Conservation (phyloP, 352 stramenopile species). For the Phytophthora idaei region DNA sequence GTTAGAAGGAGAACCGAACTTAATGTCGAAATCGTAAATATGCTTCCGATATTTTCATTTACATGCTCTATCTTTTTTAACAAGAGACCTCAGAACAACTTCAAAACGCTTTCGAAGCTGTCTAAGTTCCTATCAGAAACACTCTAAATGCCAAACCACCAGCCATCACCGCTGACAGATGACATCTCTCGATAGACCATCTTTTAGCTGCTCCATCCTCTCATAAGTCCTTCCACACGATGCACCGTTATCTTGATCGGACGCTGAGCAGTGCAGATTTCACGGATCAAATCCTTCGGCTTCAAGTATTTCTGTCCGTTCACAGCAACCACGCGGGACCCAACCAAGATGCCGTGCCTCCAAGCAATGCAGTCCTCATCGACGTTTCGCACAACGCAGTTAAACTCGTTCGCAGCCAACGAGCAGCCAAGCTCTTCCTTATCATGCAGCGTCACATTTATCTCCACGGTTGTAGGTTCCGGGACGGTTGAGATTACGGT, state of each 20-base stretch:
- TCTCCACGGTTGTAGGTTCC: constrained; percentile 62
- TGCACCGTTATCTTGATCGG: constrained; percentile 72
- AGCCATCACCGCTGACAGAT: neutral
- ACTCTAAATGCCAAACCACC: neutral
- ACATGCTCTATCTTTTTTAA: constrained; percentile 39
- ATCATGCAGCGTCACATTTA: constrained; percentile 62
- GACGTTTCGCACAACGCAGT: constrained; percentile 66
- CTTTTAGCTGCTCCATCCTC: constrained; percentile 49
- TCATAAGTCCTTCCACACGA: constrained; percentile 82
- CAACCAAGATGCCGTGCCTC: constrained; percentile 65
- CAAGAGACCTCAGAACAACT: constrained; percentile 9
- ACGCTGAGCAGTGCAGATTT: constrained; percentile 58
- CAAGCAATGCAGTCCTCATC: constrained; percentile 63
- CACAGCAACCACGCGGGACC: constrained; percentile 66
- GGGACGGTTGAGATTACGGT: constrained; percentile 61
- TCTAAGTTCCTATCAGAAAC: constrained; percentile 1
- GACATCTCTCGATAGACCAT: neutral
- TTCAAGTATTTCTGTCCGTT: constrained; percentile 62
- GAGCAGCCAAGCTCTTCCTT: constrained; percentile 66
- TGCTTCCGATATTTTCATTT: constrained; percentile 24
- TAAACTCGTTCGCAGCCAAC: constrained; percentile 51
- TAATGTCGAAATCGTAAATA: constrained; percentile 11
- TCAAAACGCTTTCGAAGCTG: constrained; percentile 36
- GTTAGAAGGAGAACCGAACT: neutral
- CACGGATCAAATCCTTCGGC: constrained; percentile 51